These are phyloP conservation scores for Nowakowskiella sp. DNA, from an alignment of 192 early-diverging fungal genomes.

Conservation along the genomic window DNA sequence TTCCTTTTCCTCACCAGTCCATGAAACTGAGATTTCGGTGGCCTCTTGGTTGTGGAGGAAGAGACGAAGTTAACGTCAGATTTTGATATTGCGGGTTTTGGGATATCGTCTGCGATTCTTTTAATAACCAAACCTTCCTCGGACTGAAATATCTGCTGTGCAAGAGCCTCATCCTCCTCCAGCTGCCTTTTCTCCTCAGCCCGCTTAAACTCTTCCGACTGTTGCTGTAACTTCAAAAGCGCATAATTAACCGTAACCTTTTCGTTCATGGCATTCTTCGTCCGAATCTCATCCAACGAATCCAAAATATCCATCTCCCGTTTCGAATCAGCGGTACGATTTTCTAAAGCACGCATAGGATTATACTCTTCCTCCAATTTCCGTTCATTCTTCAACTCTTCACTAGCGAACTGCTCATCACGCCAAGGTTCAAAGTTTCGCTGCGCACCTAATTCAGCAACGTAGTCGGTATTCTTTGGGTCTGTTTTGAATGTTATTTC, in stretches of 20 bases:
- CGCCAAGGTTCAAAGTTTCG: constrained; percentile 95
- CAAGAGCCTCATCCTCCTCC: constrained; percentile 57
- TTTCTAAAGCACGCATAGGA: constrained; percentile 92
- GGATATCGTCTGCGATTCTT: constrained; percentile 43
- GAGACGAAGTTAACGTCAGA: constrained; percentile 1
- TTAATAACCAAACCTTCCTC: constrained; percentile 59
- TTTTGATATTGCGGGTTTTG: neutral
- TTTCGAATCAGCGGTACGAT: constrained; percentile 85
- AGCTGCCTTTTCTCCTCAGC: constrained; percentile 29
- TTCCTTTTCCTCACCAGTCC: no score
- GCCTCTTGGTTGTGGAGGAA: no score
- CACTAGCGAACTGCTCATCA: constrained; percentile 52
- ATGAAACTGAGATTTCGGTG: no score
- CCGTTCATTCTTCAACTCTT: constrained; percentile 46
- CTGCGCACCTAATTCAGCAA: constrained; percentile 83
- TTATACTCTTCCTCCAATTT: constrained; percentile 83
- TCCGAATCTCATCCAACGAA: constrained; percentile 88
- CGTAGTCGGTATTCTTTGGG: constrained; percentile 89
- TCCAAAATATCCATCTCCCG: constrained; percentile 98
- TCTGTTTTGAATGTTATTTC: constrained; percentile 99
- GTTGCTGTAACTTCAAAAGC: constrained; percentile 39
- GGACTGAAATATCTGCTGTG: constrained; percentile 54
- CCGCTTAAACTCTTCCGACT: constrained; percentile 18
- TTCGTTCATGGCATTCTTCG: constrained; percentile 76
- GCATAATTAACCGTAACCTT: constrained; percentile 61